These are phyloP conservation scores for Avena insularis DNA, from an alignment of 176 grass and related monocot genomes.

Conservation along the genomic window DNA sequence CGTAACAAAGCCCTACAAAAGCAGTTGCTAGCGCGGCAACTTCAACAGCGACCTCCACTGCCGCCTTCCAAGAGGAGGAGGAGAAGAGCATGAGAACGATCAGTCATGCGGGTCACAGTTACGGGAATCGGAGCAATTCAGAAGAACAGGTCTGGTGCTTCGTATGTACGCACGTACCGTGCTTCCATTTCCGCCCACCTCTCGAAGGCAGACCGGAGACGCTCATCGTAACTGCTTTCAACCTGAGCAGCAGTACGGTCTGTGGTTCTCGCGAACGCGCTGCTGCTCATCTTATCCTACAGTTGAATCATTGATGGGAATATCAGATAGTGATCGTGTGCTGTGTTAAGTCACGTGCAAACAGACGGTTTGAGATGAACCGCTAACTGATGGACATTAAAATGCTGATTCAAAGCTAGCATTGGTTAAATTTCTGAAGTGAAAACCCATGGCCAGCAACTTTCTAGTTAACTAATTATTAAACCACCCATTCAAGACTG, in stretches of 20 bases:
- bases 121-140: neutral
- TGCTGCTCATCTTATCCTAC: neutral
- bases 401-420: neutral
- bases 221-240: neutral
- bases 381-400: neutral
- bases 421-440: neutral
- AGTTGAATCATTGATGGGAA: too few species aligned
- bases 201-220: neutral
- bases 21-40: neutral
- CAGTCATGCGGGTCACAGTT: neutral
- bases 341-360: neutral
- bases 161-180: neutral
- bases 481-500: too few species aligned
- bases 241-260: neutral
- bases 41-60: neutral
- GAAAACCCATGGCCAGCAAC: neutral
- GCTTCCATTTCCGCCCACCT: neutral
- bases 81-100: neutral
- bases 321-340: neutral
- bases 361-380: neutral
- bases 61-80: neutral
- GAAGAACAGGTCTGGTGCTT: neutral
- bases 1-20: neutral
- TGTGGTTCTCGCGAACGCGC: neutral
- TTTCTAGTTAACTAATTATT: too few species aligned